Percentiles rank a stretch among this genome's conserved stretches.
These are phyloP conservation scores for Quercus ilex DNA, from an alignment of 306 rosid species.

Conservation along the genomic window DNA sequence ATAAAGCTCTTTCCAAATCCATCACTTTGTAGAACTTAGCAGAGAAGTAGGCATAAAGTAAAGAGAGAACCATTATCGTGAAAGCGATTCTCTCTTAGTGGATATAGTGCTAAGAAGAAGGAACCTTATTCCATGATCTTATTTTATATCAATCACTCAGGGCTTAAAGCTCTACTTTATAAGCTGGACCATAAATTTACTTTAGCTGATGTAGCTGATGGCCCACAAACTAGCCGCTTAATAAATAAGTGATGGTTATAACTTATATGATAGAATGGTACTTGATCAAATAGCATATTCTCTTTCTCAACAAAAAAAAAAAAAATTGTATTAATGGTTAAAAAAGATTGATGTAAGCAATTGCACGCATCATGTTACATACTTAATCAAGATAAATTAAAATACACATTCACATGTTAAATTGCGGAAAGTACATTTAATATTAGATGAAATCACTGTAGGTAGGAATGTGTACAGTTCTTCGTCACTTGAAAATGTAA, in stretches of 20 bases:
- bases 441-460: constrained; percentile 13
- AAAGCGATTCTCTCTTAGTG: constrained; percentile 35
- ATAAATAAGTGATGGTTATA: not conserved
- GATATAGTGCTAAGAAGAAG: constrained; percentile 20
- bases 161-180: not conserved
- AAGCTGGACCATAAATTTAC: constrained; percentile 9
- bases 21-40: constrained; percentile 2
- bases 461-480: too few species aligned
- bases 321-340: not conserved
- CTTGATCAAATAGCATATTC: not conserved
- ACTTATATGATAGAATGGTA: not conserved
- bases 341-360: not conserved
- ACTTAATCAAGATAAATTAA: not conserved
- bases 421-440: not conserved
- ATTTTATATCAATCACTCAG: not conserved
- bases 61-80: constrained; percentile 17
- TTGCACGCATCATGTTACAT: not conserved
- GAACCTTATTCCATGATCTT: constrained; percentile 49
- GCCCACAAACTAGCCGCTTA: constrained; percentile 2
- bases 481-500: not conserved
- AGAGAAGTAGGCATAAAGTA: constrained; percentile 23
- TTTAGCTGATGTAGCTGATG: not conserved
- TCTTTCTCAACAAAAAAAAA: too few species aligned
- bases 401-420: constrained; percentile 7
- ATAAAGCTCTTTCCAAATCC: constrained; percentile 8